Conservation (phyloP, 306 rosid genomes). For the Citrullus mucosospermus region DNA sequence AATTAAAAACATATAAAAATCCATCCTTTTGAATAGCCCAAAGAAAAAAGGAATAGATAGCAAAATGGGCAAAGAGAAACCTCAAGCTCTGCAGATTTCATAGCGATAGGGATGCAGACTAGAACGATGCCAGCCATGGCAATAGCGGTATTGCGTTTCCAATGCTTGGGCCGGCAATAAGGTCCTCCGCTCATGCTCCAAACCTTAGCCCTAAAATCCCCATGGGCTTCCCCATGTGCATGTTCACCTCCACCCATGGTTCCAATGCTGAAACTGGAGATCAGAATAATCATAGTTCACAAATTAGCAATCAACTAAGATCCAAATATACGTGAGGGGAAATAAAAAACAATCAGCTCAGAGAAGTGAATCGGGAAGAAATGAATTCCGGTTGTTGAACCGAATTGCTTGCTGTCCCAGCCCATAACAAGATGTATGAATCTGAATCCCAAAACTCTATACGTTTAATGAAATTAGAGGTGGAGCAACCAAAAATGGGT, state of each 20-base stretch:
- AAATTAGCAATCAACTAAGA: neutral
- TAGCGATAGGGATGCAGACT: constrained; percentile 86
- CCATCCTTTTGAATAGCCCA: neutral
- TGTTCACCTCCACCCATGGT: constrained; percentile 70
- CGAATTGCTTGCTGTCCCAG: no score
- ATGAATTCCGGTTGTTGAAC: neutral
- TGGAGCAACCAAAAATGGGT: no score
- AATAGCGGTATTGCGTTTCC: constrained; percentile 90
- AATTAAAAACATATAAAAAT: neutral
- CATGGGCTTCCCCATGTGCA: constrained; percentile 18
- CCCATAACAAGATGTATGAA: no score
- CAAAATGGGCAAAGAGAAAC: constrained; percentile 11
- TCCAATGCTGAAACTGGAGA: constrained; percentile 4
- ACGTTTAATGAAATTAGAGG: no score
- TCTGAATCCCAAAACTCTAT: no score
- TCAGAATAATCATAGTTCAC: neutral
- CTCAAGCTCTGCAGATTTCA: constrained; percentile 95
- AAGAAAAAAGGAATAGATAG: neutral
- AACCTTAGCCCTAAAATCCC: constrained; percentile 78
- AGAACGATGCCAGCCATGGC: constrained; percentile 86
- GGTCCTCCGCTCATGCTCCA: constrained; percentile 98
- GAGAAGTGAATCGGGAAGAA: neutral
- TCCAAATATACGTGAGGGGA: neutral
- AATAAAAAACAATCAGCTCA: neutral
- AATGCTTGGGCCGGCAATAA: constrained; percentile 82